Percentiles rank a stretch among this genome's conserved stretches.
These are phyloP conservation scores for Monilinia laxa DNA, from an alignment of 2,329 filamentous ascomycete species.

Conservation along the genomic window DNA sequence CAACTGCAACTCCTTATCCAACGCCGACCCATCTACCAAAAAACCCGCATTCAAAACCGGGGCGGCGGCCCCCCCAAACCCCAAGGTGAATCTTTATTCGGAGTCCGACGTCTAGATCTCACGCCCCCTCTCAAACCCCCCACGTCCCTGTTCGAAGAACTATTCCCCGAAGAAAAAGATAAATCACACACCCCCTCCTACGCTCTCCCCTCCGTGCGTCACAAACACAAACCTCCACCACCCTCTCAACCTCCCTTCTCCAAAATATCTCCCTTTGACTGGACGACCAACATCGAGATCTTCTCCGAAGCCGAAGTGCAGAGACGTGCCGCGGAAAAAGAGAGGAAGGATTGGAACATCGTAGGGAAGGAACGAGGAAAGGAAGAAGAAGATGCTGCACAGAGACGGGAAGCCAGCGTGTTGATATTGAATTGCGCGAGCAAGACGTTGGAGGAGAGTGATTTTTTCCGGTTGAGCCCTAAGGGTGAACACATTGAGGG, in stretches of 20 bases:
- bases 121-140: slow-evolving; percentile 5
- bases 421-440: slow-evolving; percentile 61
- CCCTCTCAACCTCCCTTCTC: slow-evolving; percentile 17
- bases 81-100: slow-evolving; percentile 18
- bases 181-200: not conserved
- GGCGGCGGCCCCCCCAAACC: slow-evolving; percentile 1
- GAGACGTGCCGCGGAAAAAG: slow-evolving; percentile 1
- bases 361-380: not conserved
- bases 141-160: slow-evolving; percentile 47
- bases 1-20: slow-evolving; percentile 35
- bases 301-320: slow-evolving; percentile 16
- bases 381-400: slow-evolving; percentile 9
- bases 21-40: slow-evolving; percentile 25
- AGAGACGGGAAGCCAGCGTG: slow-evolving; percentile 25
- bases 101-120: slow-evolving; percentile 2
- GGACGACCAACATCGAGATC: slow-evolving; percentile 23
- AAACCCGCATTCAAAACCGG: slow-evolving; percentile 26
- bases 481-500: slow-evolving; percentile 63
- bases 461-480: slow-evolving; percentile 68
- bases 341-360: slow-evolving; percentile 17
- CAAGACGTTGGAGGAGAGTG: slow-evolving; percentile 60
- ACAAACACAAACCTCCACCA: not conserved
- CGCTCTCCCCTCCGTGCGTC: not conserved
- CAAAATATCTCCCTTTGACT: slow-evolving; percentile 38
- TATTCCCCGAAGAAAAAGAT: slow-evolving; percentile 53